Percentiles rank a stretch among this genome's conserved stretches.
phyloP scores from a whole-genome alignment of 176 grass and related monocot genomes.

The Ensete ventricosum region DNA sequence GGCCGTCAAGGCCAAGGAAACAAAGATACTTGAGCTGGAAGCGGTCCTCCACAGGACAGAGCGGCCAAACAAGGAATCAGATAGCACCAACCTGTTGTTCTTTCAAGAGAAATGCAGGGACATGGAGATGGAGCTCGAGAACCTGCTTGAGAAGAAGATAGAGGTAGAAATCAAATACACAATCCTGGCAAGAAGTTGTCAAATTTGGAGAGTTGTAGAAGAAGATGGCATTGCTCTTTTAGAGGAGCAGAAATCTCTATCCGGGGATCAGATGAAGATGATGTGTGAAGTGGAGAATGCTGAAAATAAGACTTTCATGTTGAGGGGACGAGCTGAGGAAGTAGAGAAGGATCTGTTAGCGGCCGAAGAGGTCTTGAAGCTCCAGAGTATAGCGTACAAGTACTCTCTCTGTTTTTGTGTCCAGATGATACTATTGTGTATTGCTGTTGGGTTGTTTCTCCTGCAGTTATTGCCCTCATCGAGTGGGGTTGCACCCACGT shows the following conservation, averaged over 20 bases:
- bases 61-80: background rate
- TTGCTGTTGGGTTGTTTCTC: conserved; percentile 44
- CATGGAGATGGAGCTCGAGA: conserved; percentile 43
- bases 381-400: conserved; percentile 43
- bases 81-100: background rate
- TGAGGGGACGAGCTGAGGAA: conserved; percentile 35
- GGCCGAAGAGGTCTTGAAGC: conserved; percentile 33
- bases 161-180: conserved; percentile 44
- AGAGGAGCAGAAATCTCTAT: conserved; percentile 34
- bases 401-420: conserved; percentile 40
- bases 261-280: conserved; percentile 1
- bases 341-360: conserved; percentile 40
- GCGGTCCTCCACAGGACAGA: conserved; percentile 15
- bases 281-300: conserved; percentile 27
- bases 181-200: conserved; percentile 37
- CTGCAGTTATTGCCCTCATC: conserved; percentile 12
- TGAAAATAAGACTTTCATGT: conserved; percentile 31
- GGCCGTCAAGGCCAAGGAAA: conserved; percentile 42
- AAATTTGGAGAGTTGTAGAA: conserved; percentile 35
- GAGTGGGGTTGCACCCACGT: conserved; percentile 39
- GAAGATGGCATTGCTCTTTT: conserved; percentile 38
- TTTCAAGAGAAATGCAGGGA: conserved; percentile 13
- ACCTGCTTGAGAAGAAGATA: conserved; percentile 43
- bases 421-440: conserved; percentile 40
- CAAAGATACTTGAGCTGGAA: conserved; percentile 40